Evolutionary conservation across 495 filamentous ascomycete genomes (phyloP).

Genomic region (Pyrenula massariospora): DNA sequence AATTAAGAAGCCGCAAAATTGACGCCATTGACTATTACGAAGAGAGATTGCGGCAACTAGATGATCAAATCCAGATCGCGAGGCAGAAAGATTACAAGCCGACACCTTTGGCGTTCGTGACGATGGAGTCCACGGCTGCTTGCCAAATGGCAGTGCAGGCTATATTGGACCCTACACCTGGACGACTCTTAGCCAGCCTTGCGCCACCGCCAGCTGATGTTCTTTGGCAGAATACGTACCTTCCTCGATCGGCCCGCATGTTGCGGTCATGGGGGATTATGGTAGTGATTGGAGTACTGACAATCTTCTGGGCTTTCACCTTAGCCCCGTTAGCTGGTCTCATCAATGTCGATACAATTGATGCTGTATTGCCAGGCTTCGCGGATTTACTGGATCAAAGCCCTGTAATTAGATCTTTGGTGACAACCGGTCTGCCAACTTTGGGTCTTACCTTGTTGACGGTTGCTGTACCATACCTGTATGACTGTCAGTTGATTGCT

Average conservation of each 20-base stretch:
- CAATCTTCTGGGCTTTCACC: conserved; percentile 80
- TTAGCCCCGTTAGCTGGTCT: conserved; percentile 69
- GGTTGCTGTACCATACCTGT: conserved; percentile 82
- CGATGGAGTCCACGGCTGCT: conserved; percentile 89
- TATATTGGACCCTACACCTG: conserved; percentile 76
- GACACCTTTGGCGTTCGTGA: conserved; percentile 83
- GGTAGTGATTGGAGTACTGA: conserved; percentile 64
- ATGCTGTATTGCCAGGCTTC: conserved; percentile 58
- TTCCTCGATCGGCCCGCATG: conserved; percentile 63
- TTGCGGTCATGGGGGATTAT: conserved; percentile 73
- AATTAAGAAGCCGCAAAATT: conserved; percentile 56
- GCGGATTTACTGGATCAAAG: conserved; percentile 54
- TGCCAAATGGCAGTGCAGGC: conserved; percentile 92
- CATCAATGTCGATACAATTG: conserved; percentile 66
- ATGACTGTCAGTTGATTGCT: conserved; percentile 54
- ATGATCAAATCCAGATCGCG: conserved; percentile 60
- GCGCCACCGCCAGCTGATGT: conserved; percentile 83
- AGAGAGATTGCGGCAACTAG: conserved; percentile 68
- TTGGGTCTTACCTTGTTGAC: conserved; percentile 74
- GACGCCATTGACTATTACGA: conserved; percentile 93
- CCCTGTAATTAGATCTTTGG: conserved; percentile 56
- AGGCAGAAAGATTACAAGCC: conserved; percentile 68
- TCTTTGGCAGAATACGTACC: conserved; percentile 86
- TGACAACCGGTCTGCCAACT: conserved; percentile 82
- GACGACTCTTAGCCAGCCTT: conserved; percentile 69